Conservation (phyloP, 345 rosid species). For the Clarkia xantiana region DNA sequence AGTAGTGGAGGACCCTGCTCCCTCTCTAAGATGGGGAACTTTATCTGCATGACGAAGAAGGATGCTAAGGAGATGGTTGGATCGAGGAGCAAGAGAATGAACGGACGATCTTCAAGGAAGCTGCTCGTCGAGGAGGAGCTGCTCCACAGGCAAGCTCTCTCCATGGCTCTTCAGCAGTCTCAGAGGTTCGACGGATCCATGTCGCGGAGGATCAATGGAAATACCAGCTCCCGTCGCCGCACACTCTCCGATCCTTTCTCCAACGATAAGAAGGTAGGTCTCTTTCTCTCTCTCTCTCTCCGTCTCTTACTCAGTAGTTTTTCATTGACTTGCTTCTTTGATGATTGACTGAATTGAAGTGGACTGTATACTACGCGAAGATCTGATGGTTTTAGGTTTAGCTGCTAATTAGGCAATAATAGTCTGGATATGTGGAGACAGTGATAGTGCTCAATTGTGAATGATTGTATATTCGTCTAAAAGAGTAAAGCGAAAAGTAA, state of each 20-base stretch:
- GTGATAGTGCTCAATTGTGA: background rate
- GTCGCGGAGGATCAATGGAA: conserved; percentile 73
- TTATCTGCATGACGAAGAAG: conserved; percentile 65
- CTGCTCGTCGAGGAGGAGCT: conserved; percentile 73
- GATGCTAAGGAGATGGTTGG: conserved; percentile 23
- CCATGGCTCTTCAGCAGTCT: conserved; percentile 92
- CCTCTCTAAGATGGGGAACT: conserved; percentile 50
- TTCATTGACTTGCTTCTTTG: background rate
- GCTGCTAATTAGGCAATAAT: background rate
- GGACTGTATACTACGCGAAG: background rate
- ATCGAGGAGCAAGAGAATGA: conserved; percentile 59
- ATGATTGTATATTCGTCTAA: background rate
- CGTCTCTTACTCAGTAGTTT: too few species aligned
- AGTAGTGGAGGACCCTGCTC: too few species aligned
- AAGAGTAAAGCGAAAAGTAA: conserved; percentile 1
- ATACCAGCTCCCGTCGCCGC: conserved; percentile 63
- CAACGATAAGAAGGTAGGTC: conserved; percentile 54
- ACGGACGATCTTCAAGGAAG: conserved; percentile 68
- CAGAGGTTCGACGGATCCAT: conserved; percentile 97
- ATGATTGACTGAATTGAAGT: background rate
- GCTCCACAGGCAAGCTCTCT: conserved; percentile 79
- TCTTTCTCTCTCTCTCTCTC: background rate
- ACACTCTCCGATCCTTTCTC: conserved; percentile 54
- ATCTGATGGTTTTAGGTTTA: background rate
- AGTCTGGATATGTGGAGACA: too few species aligned